These are phyloP conservation scores for Penicillium sp. DNA, from an alignment of 2,329 filamentous ascomycete species.

Conservation along the genomic window DNA sequence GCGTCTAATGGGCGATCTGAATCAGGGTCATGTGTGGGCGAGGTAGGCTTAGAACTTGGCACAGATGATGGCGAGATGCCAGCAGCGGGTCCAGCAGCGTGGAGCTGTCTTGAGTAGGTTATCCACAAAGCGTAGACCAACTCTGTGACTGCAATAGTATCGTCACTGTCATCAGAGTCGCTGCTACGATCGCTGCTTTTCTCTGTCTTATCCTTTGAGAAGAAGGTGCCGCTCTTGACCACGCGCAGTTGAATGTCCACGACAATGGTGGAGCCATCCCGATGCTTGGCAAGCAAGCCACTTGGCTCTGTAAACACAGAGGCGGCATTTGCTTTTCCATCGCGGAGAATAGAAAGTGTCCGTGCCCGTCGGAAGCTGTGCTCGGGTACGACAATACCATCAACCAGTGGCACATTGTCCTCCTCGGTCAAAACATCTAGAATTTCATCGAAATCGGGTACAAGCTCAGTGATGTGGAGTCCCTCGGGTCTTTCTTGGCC, in stretches of 20 bases:
- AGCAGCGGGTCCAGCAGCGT: constrained; percentile 68
- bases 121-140: constrained; percentile 96
- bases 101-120: constrained; percentile 90
- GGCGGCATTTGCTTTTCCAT: constrained; percentile 76
- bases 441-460: constrained; percentile 84
- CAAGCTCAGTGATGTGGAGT: constrained; percentile 72
- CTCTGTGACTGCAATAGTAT: constrained; percentile 61
- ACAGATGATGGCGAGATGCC: constrained; percentile 56
- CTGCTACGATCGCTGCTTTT: constrained; percentile 64
- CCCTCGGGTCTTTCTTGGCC: constrained; percentile 83
- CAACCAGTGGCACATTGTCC: constrained; percentile 76
- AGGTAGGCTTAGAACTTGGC: constrained; percentile 62
- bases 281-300: constrained; percentile 80
- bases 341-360: constrained; percentile 77
- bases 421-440: constrained; percentile 80
- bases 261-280: constrained; percentile 87
- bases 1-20: constrained; percentile 65
- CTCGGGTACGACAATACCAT: constrained; percentile 96
- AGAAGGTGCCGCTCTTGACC: constrained; percentile 79
- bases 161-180: constrained; percentile 47
- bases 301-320: constrained; percentile 79
- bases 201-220: constrained; percentile 59
- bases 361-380: constrained; percentile 91
- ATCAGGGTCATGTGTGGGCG: constrained; percentile 75
- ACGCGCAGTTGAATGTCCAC: constrained; percentile 97